Evolutionary conservation across 345 rosid species (phyloP), one percentile per base, ranked within the genome.

Genomic region (Excoecaria agallocha): DNA sequence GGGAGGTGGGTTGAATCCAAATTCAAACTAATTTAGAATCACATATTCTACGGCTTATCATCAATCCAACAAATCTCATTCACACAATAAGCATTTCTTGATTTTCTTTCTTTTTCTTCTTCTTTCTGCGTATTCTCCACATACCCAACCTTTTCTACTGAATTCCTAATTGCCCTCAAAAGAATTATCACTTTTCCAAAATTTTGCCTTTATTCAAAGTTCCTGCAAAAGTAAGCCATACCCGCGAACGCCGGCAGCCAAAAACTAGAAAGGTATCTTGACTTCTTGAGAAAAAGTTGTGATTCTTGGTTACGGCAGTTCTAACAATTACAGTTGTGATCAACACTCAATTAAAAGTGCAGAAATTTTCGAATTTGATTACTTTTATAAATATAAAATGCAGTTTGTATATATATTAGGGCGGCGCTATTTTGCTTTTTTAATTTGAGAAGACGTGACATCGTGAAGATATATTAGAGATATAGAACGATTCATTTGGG

Each of bases 61-160:
- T 79, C 78, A 67, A 63, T 10, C 22, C 7, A 38, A 8, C 51
- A 68, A 73, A 66, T 79, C 50, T 71, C 65, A 76, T 74, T 82
- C 87, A 74, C 76, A 75, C 54, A 43, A 56, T 30, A 15, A 48
- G 68, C 74, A 75, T 80, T 78, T 73, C 7, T 48, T 48, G 17
- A 37, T 38, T 63, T 38, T 37, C 30, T 30, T 30, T 30, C 30
- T 30, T 30, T 2, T 30, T n/a, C n/a, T n/a, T 30, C 30, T n/a
- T 16, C 25, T 11, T 37, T 48, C 5, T 63, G 59, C 70, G 70
- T 80, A 72, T 80, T 45, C 74, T 46, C 60, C 30, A 39, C 51
- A 16, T 2, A 9, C 61, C n/a, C 39, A 41, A 48, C 20, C 51
- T 50, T 12, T n/a, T 30, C 20, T 6, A 43, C 57, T 56, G 35